Evolutionary conservation across 164 flowering plant species (phyloP).

Genomic region (Chimonanthus praecox): DNA sequence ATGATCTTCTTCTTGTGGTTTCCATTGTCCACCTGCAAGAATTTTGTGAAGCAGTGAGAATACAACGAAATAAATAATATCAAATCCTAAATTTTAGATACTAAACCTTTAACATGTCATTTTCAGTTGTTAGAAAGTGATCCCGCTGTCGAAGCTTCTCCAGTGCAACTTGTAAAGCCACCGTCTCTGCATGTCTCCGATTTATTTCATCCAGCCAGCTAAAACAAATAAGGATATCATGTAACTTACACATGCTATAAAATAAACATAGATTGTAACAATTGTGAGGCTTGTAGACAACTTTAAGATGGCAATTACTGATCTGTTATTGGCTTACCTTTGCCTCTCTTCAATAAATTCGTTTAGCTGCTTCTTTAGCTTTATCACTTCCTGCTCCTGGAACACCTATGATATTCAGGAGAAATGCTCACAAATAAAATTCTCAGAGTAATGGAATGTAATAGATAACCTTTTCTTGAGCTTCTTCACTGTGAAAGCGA

Average conservation of each 20-base stretch:
- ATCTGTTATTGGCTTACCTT: constrained; percentile 38
- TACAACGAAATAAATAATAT: too few relatives aligned
- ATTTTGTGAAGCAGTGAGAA: neutral
- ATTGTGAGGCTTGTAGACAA: neutral
- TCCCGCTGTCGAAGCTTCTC: constrained; percentile 74
- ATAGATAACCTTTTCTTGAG: constrained; percentile 45
- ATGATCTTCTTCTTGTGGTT: constrained; percentile 51
- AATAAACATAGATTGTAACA: neutral
- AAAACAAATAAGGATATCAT: constrained; percentile 12
- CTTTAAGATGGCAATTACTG: constrained; percentile 1
- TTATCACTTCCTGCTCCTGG: constrained; percentile 57
- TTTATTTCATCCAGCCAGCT: constrained; percentile 96
- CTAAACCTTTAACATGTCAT: constrained; percentile 56
- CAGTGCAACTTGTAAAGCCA: constrained; percentile 56
- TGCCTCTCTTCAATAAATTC: constrained; percentile 76
- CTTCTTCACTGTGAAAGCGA: constrained; percentile 33
- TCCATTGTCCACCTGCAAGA: constrained; percentile 51
- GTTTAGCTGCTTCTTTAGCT: constrained; percentile 67
- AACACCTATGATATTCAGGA: constrained; percentile 23
- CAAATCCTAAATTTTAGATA: too few relatives aligned
- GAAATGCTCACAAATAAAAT: neutral
- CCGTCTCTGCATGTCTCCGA: constrained; percentile 70
- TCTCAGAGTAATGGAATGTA: neutral
- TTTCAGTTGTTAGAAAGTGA: constrained; percentile 60
- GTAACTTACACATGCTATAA: constrained; percentile 8